Percentiles rank a stretch among this genome's conserved stretches.
Conservation (phyloP, 768 basidiomycete genomes). For the Termitomyces sp. region DNA sequence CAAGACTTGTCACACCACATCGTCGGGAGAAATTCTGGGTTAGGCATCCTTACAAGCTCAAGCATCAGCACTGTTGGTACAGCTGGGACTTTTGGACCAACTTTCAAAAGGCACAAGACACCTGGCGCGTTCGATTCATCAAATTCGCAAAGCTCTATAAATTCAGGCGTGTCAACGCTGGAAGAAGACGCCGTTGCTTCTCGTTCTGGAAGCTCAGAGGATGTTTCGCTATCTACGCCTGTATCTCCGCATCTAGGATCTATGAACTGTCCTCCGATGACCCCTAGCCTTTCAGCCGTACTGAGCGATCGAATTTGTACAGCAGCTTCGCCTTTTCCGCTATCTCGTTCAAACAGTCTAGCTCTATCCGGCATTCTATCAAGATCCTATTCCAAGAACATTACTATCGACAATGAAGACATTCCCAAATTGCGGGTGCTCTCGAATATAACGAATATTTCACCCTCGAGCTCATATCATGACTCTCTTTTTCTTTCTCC, state of each 20-base stretch:
- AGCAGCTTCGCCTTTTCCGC: not conserved
- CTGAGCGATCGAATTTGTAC: not conserved
- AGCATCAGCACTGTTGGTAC: slow-evolving; percentile 15
- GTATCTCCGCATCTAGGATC: not conserved
- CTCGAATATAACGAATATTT: not conserved
- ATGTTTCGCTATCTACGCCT: not conserved
- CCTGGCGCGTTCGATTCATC: not conserved
- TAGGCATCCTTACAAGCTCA: slow-evolving; percentile 3
- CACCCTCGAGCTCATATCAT: not conserved
- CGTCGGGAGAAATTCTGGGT: not conserved
- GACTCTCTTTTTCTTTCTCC: not conserved
- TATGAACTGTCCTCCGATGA: not conserved
- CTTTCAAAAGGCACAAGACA: slow-evolving; percentile 9
- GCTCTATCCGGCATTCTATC: not conserved
- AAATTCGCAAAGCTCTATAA: slow-evolving; percentile 1
- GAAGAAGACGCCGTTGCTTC: not conserved
- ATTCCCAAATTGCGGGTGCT: not conserved
- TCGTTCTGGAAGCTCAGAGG: not conserved
- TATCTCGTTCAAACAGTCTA: not conserved
- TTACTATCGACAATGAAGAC: not conserved
- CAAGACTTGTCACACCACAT: not conserved
- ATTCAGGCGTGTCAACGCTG: not conserved
- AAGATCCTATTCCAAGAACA: not conserved
- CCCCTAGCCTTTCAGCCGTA: not conserved
- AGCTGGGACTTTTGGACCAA: slow-evolving; percentile 25